Percentiles rank a stretch among this genome's conserved stretches.
phyloP scores from a whole-genome alignment of 306 rosid species.

The Dalbergia cultrata region DNA sequence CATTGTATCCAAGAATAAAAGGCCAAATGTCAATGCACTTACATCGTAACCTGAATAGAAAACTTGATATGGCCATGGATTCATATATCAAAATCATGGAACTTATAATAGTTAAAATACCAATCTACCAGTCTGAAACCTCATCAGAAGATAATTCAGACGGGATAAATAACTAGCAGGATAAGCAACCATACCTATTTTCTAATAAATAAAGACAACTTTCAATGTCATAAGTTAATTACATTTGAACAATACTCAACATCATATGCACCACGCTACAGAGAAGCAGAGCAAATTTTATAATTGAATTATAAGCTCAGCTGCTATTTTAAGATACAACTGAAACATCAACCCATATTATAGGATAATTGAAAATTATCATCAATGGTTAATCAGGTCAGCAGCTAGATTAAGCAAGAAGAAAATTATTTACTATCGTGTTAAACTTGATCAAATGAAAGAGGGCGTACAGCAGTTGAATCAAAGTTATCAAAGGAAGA shows the following conservation, averaged over 20 bases:
- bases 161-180: slow-evolving; percentile 92
- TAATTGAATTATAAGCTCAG: not conserved
- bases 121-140: slow-evolving; percentile 78
- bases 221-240: slow-evolving; percentile 20
- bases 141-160: slow-evolving; percentile 55
- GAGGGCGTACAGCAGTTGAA: no score
- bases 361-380: not conserved
- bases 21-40: slow-evolving; percentile 8
- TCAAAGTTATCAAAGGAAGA: no score
- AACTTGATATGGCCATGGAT: slow-evolving; percentile 72
- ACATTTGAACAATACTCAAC: not conserved
- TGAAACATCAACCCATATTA: not conserved
- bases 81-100: slow-evolving; percentile 58
- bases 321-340: slow-evolving; percentile 19
- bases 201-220: slow-evolving; percentile 48
- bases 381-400: not conserved
- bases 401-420: not conserved
- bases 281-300: not conserved
- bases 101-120: slow-evolving; percentile 66
- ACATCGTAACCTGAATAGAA: slow-evolving; percentile 85
- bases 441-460: slow-evolving; percentile 17
- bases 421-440: not conserved
- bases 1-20: not conserved
- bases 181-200: slow-evolving; percentile 93
- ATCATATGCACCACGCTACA: slow-evolving; percentile 20